A percentile compares a stretch with the other conserved stretches of the same genome.
These are phyloP conservation scores for Alnus glutinosa DNA, from an alignment of 306 rosid genomes.

Conservation along the genomic window DNA sequence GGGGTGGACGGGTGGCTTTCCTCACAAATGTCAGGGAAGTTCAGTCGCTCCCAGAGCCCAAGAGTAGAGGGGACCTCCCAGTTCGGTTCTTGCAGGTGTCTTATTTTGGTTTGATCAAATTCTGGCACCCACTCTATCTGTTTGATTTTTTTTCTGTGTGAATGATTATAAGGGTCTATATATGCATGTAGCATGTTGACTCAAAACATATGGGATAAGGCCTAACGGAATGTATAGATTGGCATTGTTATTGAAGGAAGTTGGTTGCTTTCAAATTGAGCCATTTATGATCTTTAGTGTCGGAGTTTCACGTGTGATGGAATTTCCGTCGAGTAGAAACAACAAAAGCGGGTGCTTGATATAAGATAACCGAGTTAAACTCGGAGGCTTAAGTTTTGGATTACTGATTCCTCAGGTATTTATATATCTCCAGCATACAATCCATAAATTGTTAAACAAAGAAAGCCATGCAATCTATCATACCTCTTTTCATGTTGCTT, in stretches of 20 bases:
- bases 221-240: neutral
- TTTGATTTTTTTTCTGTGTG: conserved; percentile 4
- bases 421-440: too few relatives aligned
- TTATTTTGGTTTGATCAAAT: neutral
- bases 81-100: conserved; percentile 63
- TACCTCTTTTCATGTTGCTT: neutral
- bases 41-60: conserved; percentile 38
- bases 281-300: too few relatives aligned
- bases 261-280: too few relatives aligned
- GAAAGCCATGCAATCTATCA: neutral
- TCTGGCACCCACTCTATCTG: conserved; percentile 12
- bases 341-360: too few relatives aligned
- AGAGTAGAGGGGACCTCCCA: conserved; percentile 71
- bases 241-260: too few relatives aligned
- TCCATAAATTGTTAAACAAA: too few relatives aligned
- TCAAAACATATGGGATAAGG: neutral
- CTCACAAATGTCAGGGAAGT: conserved; percentile 76
- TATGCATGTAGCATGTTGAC: neutral
- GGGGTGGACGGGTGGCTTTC: conserved; percentile 63
- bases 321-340: too few relatives aligned
- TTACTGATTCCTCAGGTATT: too few relatives aligned
- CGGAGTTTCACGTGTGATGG: too few relatives aligned
- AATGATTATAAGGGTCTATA: neutral
- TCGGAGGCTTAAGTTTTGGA: too few relatives aligned
- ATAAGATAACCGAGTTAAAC: too few relatives aligned